A percentile compares a stretch with the other conserved stretches of the same genome.
Evolutionary conservation across 2,329 filamentous ascomycete species (phyloP).

Genomic region (Microcyclospora pomicola): DNA sequence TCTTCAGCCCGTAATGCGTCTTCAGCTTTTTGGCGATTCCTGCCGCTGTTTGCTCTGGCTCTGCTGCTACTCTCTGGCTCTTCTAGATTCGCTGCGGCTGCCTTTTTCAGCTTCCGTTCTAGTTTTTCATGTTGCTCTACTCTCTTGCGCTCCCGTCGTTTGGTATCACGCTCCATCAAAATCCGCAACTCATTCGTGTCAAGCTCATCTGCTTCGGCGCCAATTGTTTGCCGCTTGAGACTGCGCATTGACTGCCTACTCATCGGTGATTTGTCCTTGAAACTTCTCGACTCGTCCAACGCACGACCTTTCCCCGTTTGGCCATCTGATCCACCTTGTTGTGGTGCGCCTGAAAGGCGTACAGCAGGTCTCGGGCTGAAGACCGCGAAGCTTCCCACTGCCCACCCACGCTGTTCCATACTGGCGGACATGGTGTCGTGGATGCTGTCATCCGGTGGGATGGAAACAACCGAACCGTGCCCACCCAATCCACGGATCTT

Average conservation of each 20-base stretch:
- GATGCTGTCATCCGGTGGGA: constrained; percentile 60
- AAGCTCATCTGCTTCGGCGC: constrained; percentile 66
- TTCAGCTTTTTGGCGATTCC: constrained; percentile 10
- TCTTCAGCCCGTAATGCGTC: constrained; percentile 12
- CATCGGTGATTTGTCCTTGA: constrained; percentile 22
- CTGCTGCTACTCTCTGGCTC: constrained; percentile 32
- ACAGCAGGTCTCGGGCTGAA: constrained; percentile 76
- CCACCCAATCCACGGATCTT: constrained; percentile 45
- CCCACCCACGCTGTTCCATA: constrained; percentile 64
- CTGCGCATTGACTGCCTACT: constrained; percentile 10
- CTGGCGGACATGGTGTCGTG: constrained; percentile 63
- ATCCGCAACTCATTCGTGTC: constrained; percentile 74
- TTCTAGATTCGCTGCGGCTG: constrained; percentile 26
- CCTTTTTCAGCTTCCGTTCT: constrained; percentile 49
- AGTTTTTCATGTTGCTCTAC: constrained; percentile 53
- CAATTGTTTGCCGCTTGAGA: constrained; percentile 48
- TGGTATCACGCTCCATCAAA: constrained; percentile 76
- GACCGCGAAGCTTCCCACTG: constrained; percentile 64
- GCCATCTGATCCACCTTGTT: constrained; percentile 19
- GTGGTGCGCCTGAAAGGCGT: constrained; percentile 54
- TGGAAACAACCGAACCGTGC: constrained; percentile 52
- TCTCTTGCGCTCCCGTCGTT: constrained; percentile 63
- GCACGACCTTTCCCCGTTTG: neutral
- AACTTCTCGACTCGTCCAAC: constrained; percentile 1
- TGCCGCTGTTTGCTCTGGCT: constrained; percentile 27